phyloP scores from a whole-genome alignment of 768 basidiomycete genomes.

The Trametes cingulata region DNA sequence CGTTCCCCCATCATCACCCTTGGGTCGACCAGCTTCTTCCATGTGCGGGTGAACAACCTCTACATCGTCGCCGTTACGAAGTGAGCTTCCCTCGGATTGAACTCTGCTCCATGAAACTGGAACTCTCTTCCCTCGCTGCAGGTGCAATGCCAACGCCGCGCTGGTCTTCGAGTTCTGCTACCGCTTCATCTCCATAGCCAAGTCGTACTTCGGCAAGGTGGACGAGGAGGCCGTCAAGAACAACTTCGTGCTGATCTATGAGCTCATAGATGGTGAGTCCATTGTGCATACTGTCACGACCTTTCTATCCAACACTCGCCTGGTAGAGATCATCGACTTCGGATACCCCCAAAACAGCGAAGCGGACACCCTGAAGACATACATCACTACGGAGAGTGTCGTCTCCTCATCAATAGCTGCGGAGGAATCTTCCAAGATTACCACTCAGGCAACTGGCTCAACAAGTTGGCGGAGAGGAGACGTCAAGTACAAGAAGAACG shows the following conservation, averaged over 20 bases:
- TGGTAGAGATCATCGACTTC: constrained; percentile 92
- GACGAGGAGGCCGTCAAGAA: constrained; percentile 99
- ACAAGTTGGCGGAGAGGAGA: constrained; percentile 95
- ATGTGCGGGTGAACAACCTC: constrained; percentile 92
- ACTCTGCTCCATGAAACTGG: not conserved
- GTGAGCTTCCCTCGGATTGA: constrained; percentile 46
- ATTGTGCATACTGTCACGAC: not conserved
- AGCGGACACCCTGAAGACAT: constrained; percentile 94
- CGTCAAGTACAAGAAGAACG: constrained; percentile 99
- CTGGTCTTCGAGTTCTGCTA: constrained; percentile 98
- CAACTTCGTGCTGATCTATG: constrained; percentile 98
- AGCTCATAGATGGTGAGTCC: constrained; percentile 88
- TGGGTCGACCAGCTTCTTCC: constrained; percentile 98
- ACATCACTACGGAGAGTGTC: constrained; percentile 97
- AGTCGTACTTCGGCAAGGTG: constrained; percentile 96
- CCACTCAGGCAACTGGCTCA: constrained; percentile 93
- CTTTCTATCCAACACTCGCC: not conserved
- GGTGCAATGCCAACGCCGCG: constrained; percentile 96
- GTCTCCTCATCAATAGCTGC: constrained; percentile 83
- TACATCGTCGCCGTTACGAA: constrained; percentile 97
- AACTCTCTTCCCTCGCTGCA: constrained; percentile 31
- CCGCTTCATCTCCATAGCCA: constrained; percentile 91
- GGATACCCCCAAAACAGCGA: constrained; percentile 99
- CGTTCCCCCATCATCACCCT: constrained; percentile 97
- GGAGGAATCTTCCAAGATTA: constrained; percentile 97